Evolutionary conservation across 345 rosid species (phyloP), one percentile per base, ranked within the genome.

Genomic region (Lepidium sativum): DNA sequence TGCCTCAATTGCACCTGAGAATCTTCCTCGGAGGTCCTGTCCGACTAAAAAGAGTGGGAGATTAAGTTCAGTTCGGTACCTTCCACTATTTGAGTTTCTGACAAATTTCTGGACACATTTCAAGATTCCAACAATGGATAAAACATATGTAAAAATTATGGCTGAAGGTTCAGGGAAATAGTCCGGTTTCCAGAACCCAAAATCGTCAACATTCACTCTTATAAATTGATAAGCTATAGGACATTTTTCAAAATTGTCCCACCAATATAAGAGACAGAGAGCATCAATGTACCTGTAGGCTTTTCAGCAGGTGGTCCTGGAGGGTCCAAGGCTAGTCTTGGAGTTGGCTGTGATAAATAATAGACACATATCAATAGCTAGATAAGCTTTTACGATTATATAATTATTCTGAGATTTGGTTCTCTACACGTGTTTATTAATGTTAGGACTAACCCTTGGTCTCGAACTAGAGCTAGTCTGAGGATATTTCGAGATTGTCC

Each of bases 401-500:
- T 15, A 53, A 52, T 15, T 16, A 50, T 32, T 55, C 48, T 34
- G 48, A 48, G 9, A 48, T 18, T 57, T n/a, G 56, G 50, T 9
- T 54, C 67, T 44, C 20, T 32, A 35, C 55, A 33, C 12, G 25
- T 42, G 7, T 39, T 38, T 12, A n/a, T n/a, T 44, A 49, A 59
- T 27, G 21, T 54, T 54, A 25, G 10, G 21, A 78, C 88, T 77
- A 37, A 92, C 98, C 78, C 82, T 75, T 59, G 81, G 76, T 80
- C 96, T 86, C 16, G 96, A 83, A 73, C 88, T 83, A 70, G 92
- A 77, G 70, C 89, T 82, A 45, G 64, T 78, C 80, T 86, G 97
- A 35, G 96, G 99, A 76, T 88, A 82, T 78, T 85, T 94, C 82
- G 82, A 67, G 29, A 83, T 79, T 27, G 97, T 94, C 97, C 99